A percentile compares a stretch with the other conserved stretches of the same genome.
phyloP scores from a whole-genome alignment of 139 green algal species.

The Penium margaritaceum region DNA sequence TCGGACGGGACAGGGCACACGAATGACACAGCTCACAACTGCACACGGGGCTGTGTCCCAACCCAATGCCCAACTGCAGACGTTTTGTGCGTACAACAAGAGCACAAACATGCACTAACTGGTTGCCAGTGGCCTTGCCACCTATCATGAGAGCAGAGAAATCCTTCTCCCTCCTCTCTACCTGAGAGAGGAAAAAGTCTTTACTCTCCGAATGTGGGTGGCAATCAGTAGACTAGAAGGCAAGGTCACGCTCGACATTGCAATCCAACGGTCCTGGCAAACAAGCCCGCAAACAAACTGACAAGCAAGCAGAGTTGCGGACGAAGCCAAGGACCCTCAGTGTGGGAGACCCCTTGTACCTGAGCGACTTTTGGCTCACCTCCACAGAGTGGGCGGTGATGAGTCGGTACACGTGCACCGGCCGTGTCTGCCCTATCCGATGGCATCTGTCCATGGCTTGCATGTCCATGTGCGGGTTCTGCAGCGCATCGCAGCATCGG shows the following conservation, averaged over 20 bases:
- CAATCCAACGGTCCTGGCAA: neutral
- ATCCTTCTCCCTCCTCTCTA: neutral
- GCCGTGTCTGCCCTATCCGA: conserved; percentile 90
- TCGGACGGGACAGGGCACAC: too few relatives aligned
- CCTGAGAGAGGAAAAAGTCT: too few relatives aligned
- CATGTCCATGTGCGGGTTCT: conserved; percentile 87
- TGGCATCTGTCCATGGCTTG: conserved; percentile 98
- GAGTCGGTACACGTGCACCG: conserved; percentile 90
- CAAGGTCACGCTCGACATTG: neutral
- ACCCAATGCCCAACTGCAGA: neutral
- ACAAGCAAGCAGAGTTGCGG: neutral
- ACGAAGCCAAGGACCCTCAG: too few relatives aligned
- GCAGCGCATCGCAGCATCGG: neutral
- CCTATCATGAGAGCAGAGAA: neutral
- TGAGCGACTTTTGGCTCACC: neutral
- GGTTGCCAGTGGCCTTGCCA: neutral
- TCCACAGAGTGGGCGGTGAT: conserved; percentile 86
- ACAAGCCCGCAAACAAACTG: neutral
- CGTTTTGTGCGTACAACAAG: neutral
- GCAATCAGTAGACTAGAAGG: too few relatives aligned
- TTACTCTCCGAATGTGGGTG: too few relatives aligned
- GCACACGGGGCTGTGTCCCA: neutral
- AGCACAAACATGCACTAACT: neutral
- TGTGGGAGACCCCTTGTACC: neutral
- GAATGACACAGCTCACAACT: too few relatives aligned